Percentiles rank a stretch among this genome's conserved stretches.
Evolutionary conservation across 2,329 filamentous ascomycete genomes (phyloP).

Genomic region (Sarocladiaceae sp.): DNA sequence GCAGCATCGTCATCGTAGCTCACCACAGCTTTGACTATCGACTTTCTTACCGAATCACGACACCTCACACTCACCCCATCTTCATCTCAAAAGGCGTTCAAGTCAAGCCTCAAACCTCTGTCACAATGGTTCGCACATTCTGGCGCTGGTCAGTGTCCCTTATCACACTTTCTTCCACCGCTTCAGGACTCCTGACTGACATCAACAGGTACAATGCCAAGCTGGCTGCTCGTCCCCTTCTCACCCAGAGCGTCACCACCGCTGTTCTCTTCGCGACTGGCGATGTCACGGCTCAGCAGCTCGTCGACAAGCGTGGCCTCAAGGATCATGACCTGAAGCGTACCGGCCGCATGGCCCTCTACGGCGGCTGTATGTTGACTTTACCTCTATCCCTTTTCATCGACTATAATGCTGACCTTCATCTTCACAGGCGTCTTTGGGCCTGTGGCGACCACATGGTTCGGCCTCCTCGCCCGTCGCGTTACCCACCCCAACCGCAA

Average conservation of each 20-base stretch:
- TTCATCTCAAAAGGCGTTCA: too few relatives aligned
- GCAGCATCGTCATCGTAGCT: constrained; percentile 2
- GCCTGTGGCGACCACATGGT: constrained; percentile 83
- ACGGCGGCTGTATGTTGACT: constrained; percentile 62
- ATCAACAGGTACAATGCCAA: constrained; percentile 73
- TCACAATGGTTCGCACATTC: constrained; percentile 15
- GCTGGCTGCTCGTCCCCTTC: constrained; percentile 72
- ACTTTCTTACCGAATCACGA: too few relatives aligned
- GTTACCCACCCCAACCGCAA: constrained; percentile 63
- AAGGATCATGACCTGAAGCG: constrained; percentile 68
- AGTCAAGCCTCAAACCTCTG: not conserved
- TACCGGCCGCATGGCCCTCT: constrained; percentile 72
- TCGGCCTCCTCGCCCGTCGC: constrained; percentile 65
- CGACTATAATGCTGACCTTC: constrained; percentile 1
- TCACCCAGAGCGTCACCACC: constrained; percentile 88
- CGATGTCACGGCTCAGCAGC: constrained; percentile 85
- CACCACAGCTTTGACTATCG: too few relatives aligned
- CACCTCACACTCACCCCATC: too few relatives aligned
- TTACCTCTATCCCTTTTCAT: constrained; percentile 5
- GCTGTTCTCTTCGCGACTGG: constrained; percentile 88
- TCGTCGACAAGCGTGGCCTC: constrained; percentile 73
- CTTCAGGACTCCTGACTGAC: not conserved
- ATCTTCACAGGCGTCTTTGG: constrained; percentile 64
- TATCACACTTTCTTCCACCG: not conserved
- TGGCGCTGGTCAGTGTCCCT: constrained; percentile 23